These are phyloP conservation scores for Boletus sensibilis DNA, from an alignment of 768 basidiomycete species.

Conservation along the genomic window DNA sequence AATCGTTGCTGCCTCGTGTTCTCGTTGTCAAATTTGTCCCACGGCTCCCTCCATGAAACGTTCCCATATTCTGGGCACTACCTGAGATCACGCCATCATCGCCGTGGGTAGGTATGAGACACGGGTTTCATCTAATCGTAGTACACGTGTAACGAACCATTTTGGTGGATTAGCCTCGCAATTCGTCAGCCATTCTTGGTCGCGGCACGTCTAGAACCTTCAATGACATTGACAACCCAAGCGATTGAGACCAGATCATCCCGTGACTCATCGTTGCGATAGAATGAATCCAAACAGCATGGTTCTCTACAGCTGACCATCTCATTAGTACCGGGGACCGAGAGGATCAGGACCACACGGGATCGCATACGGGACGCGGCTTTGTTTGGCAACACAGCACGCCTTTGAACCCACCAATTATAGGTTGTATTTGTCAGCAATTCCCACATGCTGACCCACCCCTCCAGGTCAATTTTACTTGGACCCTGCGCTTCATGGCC, in stretches of 20 bases:
- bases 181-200: slow-evolving; percentile 3
- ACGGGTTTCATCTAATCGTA: slow-evolving; percentile 17
- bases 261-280: slow-evolving; percentile 4
- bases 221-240: background rate
- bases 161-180: slow-evolving; percentile 12
- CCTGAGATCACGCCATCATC: slow-evolving; percentile 14
- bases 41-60: slow-evolving; percentile 14
- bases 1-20: slow-evolving; percentile 31
- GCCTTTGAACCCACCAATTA: slow-evolving; percentile 10
- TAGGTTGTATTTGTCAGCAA: slow-evolving; percentile 26
- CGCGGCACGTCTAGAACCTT: background rate
- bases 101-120: slow-evolving; percentile 13
- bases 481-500: slow-evolving; percentile 17
- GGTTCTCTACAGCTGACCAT: slow-evolving; percentile 14
- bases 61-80: slow-evolving; percentile 6
- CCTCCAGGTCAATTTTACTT: slow-evolving; percentile 26
- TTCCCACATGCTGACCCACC: slow-evolving; percentile 8
- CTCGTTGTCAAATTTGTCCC: slow-evolving; percentile 15
- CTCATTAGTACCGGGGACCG: slow-evolving; percentile 11
- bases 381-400: slow-evolving; percentile 23
- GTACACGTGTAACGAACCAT: slow-evolving; percentile 22
- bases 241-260: background rate
- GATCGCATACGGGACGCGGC: slow-evolving; percentile 8
- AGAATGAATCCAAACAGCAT: slow-evolving; percentile 14
- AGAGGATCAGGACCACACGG: slow-evolving; percentile 25